phyloP scores from a whole-genome alignment of 2,329 filamentous ascomycete species.

The Gaeumannomyces tritici region DNA sequence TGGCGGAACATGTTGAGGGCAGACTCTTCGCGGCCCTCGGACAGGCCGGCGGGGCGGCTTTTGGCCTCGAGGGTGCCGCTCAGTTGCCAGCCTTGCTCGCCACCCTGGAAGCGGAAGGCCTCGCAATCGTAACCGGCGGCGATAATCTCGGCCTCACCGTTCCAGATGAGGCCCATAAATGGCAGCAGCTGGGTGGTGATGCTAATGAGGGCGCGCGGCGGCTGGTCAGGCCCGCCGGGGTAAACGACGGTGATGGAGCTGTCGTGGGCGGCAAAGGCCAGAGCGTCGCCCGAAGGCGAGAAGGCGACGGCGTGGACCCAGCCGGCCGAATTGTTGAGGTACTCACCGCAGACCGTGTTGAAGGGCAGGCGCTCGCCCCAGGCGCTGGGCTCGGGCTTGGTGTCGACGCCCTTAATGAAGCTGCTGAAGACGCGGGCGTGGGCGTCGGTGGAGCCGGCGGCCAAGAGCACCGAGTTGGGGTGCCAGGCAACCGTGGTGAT shows the following conservation, averaged over 20 bases:
- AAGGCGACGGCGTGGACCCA: conserved; percentile 95
- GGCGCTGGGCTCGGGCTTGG: conserved; percentile 71
- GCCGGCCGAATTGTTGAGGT: conserved; percentile 87
- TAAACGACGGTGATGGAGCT: conserved; percentile 96
- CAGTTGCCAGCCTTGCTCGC: conserved; percentile 72
- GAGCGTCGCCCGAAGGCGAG: conserved; percentile 82
- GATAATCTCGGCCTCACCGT: conserved; percentile 82
- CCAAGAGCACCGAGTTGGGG: conserved; percentile 90
- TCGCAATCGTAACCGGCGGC: conserved; percentile 88
- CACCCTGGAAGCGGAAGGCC: conserved; percentile 79
- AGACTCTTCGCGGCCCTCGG: conserved; percentile 67
- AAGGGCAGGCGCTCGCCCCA: conserved; percentile 97
- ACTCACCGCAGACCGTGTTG: conserved; percentile 97
- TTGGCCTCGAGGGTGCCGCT: conserved; percentile 73
- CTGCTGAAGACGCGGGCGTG: conserved; percentile 90
- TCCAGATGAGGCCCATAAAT: conserved; percentile 91
- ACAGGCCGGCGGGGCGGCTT: conserved; percentile 44
- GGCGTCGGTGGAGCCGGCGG: conserved; percentile 92
- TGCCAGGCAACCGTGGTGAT: conserved; percentile 95
- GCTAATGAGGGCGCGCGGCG: conserved; percentile 81
- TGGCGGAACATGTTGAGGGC: conserved; percentile 97
- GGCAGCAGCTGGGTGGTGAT: conserved; percentile 84
- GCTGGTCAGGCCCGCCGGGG: conserved; percentile 80
- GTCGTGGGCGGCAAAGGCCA: conserved; percentile 91
- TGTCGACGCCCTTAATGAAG: conserved; percentile 93